Base-by-base conservation (phyloP, 2,329 filamentous ascomycete species). In the Botrytis porri region DNA sequence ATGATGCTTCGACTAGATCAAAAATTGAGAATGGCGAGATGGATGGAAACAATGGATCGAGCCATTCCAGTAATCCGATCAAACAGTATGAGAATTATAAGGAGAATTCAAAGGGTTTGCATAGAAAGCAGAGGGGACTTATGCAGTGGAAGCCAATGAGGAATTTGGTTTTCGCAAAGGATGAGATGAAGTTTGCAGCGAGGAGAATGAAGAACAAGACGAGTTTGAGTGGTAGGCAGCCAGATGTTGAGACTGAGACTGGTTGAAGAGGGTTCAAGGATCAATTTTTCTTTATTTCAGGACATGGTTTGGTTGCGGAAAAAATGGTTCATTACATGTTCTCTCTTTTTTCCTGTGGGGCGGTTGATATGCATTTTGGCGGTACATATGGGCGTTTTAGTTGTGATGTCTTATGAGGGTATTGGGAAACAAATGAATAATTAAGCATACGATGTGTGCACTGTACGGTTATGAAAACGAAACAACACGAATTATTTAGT, bases 141-240 rank as follows among this genome's bases (percentile, higher is more conserved):
- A 97, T 98, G 93, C 95, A 98, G 82, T 98, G 95, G 94, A 93
- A 90, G 79, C 95, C 95, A 0, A 92, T 95, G 81, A 87, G 95
- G 59, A 97, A 97, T 80, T 85, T 89, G 35, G 89, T 90, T 77
- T 98, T 98, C 81, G 95, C 91, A 61, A 97, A 96, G 83, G 87
- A 98, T 78, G 93, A 98, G 84, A 89, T 92, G 0, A 91, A 92
- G 78, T 95, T 91, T 83, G 93, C 93, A 0, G 82, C 94, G 8
- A 86, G 90, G 62, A 93, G 93, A 81, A 83, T 97, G 72, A 92
- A 91, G 81, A 92, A 92, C 79, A 90, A 93, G 80, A 86, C 96
- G 16, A 91, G 90, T 48, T 82, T 98, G 80, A 89, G 90, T 59
- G 95, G 95, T 1, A 87, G 95, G 75, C 91, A 95, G 82, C 95